Evolutionary conservation across 2,329 filamentous ascomycete species (phyloP).

Genomic region (Monosporascus sp.): DNA sequence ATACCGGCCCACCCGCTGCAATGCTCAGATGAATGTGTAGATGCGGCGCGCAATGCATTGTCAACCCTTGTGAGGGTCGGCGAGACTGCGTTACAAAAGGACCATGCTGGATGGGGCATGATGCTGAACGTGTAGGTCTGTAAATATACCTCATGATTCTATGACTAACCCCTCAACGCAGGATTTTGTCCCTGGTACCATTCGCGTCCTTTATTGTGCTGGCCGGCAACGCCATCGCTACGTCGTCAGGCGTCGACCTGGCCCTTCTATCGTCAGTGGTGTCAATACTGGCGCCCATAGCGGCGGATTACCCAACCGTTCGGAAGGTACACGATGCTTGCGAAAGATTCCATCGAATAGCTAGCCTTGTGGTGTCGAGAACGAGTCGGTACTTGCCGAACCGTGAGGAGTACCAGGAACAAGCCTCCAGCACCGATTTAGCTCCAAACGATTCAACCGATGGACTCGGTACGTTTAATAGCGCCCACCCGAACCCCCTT

Average conservation of each 20-base stretch:
- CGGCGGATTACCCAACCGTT: conserved; percentile 6
- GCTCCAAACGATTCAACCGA: background rate
- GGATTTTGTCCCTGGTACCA: conserved; percentile 18
- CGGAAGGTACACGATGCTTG: conserved; percentile 21
- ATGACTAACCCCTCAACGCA: conserved; percentile 4
- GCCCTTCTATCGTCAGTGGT: conserved; percentile 14
- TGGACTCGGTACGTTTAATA: background rate
- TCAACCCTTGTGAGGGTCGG: conserved; percentile 13
- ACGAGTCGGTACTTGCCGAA: conserved; percentile 1
- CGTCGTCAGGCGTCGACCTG: conserved; percentile 15
- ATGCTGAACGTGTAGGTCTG: conserved; percentile 18
- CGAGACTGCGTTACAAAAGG: conserved; percentile 5
- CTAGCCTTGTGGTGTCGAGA: conserved; percentile 15
- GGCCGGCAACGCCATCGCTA: conserved; percentile 22
- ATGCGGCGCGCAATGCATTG: conserved; percentile 15
- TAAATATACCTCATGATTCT: background rate
- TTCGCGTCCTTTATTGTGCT: conserved; percentile 22
- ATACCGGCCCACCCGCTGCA: conserved; percentile 16
- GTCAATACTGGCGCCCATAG: conserved; percentile 9
- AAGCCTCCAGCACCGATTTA: background rate
- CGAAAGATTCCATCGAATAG: conserved; percentile 16
- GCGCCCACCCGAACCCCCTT: background rate
- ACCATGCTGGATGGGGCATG: conserved; percentile 6
- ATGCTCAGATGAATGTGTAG: conserved; percentile 20
- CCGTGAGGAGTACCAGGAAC: conserved; percentile 2